These are phyloP conservation scores for Pyrenochaeta sp. DNA, from an alignment of 2,329 filamentous ascomycete genomes.

Conservation along the genomic window DNA sequence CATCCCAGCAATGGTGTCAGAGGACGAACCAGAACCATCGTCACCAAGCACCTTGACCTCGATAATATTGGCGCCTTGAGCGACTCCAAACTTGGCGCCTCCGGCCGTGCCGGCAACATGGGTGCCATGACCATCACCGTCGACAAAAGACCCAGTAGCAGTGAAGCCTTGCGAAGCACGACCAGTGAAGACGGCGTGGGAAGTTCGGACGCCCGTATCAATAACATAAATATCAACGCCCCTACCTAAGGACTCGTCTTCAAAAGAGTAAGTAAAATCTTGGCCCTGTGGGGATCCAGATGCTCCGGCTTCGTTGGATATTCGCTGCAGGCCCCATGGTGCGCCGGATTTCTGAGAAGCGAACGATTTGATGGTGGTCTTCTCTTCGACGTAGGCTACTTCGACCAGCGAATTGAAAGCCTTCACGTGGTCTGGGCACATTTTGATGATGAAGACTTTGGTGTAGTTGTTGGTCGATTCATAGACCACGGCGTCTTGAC, in stretches of 20 bases:
- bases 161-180: slow-evolving; percentile 54
- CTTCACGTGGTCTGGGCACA: slow-evolving; percentile 52
- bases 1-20: slow-evolving; percentile 61
- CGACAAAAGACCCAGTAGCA: slow-evolving; percentile 43
- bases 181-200: slow-evolving; percentile 56
- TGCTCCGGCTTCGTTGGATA: slow-evolving; percentile 51
- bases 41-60: slow-evolving; percentile 62
- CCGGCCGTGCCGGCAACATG: slow-evolving; percentile 58
- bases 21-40: slow-evolving; percentile 56
- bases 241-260: slow-evolving; percentile 46
- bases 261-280: slow-evolving; percentile 54
- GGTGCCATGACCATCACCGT: slow-evolving; percentile 59
- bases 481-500: slow-evolving; percentile 49
- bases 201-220: slow-evolving; percentile 59
- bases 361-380: slow-evolving; percentile 44
- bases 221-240: slow-evolving; percentile 60
- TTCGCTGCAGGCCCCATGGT: slow-evolving; percentile 59
- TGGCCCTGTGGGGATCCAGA: slow-evolving; percentile 33
- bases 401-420: slow-evolving; percentile 51
- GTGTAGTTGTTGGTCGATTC: slow-evolving; percentile 51
- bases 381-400: slow-evolving; percentile 53
- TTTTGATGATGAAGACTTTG: slow-evolving; percentile 51
- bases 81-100: slow-evolving; percentile 56
- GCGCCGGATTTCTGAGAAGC: slow-evolving; percentile 40
- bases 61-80: slow-evolving; percentile 57